phyloP scores from a whole-genome alignment of 495 filamentous ascomycete species.

The Rostrohypoxylon terebratum region DNA sequence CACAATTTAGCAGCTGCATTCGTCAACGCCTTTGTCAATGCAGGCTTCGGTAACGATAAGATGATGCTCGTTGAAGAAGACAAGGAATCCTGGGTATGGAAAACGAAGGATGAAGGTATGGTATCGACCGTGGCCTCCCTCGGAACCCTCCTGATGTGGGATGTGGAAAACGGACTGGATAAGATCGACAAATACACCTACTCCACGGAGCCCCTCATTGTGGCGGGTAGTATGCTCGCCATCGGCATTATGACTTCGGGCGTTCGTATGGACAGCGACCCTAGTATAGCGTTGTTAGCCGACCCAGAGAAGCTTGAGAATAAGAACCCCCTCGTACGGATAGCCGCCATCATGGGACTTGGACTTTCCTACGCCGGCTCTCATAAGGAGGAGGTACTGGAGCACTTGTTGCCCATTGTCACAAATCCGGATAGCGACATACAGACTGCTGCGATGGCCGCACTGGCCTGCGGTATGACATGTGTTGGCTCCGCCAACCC shows the following conservation, averaged over 20 bases:
- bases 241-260: conserved; percentile 95
- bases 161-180: conserved; percentile 87
- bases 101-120: conserved; percentile 98
- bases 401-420: conserved; percentile 86
- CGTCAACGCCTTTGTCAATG: conserved; percentile 96
- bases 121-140: conserved; percentile 93
- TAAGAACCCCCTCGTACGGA: conserved; percentile 79
- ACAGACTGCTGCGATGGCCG: conserved; percentile 96
- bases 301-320: conserved; percentile 79
- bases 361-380: conserved; percentile 94
- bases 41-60: conserved; percentile 94
- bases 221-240: conserved; percentile 88
- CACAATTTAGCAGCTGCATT: conserved; percentile 97
- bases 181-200: conserved; percentile 95
- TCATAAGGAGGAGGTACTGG: conserved; percentile 84
- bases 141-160: conserved; percentile 90
- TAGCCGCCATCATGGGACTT: conserved; percentile 93
- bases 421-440: conserved; percentile 84
- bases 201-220: conserved; percentile 82
- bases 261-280: conserved; percentile 85
- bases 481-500: conserved; percentile 93
- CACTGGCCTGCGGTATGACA: conserved; percentile 87
- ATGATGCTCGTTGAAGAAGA: conserved; percentile 89
- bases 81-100: conserved; percentile 96
- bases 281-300: conserved; percentile 84